Evolutionary conservation across 352 stramenopile genomes (phyloP), one percentile per base, ranked within the genome.

Genomic region (Pythium monospermum): DNA sequence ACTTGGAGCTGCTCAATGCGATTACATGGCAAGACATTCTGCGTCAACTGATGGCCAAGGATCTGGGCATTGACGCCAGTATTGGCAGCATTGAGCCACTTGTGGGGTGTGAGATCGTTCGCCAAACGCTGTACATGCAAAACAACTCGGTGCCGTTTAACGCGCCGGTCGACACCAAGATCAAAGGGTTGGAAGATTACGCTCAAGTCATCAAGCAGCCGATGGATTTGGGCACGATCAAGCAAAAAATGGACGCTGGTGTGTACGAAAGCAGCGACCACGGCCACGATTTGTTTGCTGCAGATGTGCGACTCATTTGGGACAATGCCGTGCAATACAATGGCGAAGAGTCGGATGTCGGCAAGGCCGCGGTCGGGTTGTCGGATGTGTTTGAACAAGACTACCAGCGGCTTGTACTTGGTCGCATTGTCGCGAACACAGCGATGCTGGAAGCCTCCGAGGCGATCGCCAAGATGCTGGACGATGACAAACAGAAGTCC

Each of bases 141-240:
- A 80, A 76, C 4, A 85, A 86, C 22, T 90, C 83, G 26, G 59
- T 65, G 8, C 77, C 83, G 6, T 96, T 96, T 56, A 86, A 91
- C 22, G 51, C 69, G 25, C 88, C 88, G 4, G 88, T 97, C 12
- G 83, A 96, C 46, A 84, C 65, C 32, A 71, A 69, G 22, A 32
- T 73, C 6, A 83, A 95, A 48, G 83, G 83, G 3, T 60, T 97
- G 2, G 71, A 91, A 60, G 87, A 96, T 57, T 97, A 97, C 42
- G 48, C 71, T 6, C 66, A 92, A 28, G 60, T 93, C 35, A 68
- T 97, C 19, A 96, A 95, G 57, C 71, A 73, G 21, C 89, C 89
- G 18, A 96, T 96, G 83, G 89, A 97, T 71, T 55, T 97, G 15
- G 81, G 85, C 6, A 96, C 87, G 13, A 87, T 97, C 30, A 85